Conservation (phyloP, 2,329 filamentous ascomycete species). For the Phyllosticta ampelicida region DNA sequence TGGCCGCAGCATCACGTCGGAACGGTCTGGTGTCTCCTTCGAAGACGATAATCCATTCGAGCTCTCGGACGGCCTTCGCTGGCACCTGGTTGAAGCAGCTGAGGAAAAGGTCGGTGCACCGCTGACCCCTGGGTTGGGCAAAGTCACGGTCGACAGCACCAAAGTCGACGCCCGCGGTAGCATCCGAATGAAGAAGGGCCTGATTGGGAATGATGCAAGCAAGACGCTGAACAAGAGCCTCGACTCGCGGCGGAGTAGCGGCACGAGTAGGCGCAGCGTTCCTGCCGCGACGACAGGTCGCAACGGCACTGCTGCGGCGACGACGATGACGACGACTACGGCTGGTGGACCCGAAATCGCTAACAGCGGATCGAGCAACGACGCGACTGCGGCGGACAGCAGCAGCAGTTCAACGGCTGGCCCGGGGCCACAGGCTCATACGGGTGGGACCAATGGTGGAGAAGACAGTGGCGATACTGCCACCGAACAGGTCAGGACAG, state of each 20-base stretch:
- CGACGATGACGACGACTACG: constrained; percentile 14
- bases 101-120: constrained; percentile 87
- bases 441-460: constrained; percentile 28
- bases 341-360: constrained; percentile 17
- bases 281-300: constrained; percentile 21
- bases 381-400: constrained; percentile 13
- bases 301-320: constrained; percentile 18
- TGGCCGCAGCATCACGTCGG: constrained; percentile 39
- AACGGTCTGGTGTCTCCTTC: constrained; percentile 36
- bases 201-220: constrained; percentile 35
- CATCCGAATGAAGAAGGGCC: constrained; percentile 35
- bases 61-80: constrained; percentile 83
- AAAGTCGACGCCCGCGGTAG: constrained; percentile 77
- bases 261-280: constrained; percentile 65
- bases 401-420: neutral
- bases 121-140: constrained; percentile 82
- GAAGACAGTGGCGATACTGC: constrained; percentile 4
- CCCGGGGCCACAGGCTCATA: neutral
- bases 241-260: constrained; percentile 83
- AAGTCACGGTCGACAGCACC: constrained; percentile 81
- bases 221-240: constrained; percentile 65
- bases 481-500: constrained; percentile 8
- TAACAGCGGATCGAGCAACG: constrained; percentile 20
- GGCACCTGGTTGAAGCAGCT: constrained; percentile 88
- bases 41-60: constrained; percentile 97